Percentiles rank a stretch among this genome's conserved stretches.
Evolutionary conservation across 176 grass and related monocot species (phyloP).

Genomic region (Musa troglodytarum): DNA sequence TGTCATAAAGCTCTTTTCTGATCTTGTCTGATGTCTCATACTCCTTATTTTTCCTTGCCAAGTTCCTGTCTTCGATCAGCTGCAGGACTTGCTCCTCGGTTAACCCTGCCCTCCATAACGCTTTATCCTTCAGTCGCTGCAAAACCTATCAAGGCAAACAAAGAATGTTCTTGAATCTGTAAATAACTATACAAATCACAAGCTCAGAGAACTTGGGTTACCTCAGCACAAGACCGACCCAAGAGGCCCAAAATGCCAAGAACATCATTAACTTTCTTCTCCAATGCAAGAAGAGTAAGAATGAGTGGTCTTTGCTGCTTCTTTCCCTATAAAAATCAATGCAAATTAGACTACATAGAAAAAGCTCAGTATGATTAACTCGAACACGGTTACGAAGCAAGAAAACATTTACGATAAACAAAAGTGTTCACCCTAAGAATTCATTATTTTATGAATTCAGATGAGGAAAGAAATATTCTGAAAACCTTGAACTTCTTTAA

Average conservation of each 20-base stretch:
- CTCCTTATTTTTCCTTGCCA: slow-evolving; percentile 41
- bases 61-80: slow-evolving; percentile 33
- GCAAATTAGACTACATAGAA: slow-evolving; percentile 13
- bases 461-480: background rate
- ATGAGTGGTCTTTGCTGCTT: slow-evolving; percentile 47
- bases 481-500: slow-evolving; percentile 77
- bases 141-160: slow-evolving; percentile 31
- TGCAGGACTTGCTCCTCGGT: slow-evolving; percentile 26
- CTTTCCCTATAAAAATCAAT: slow-evolving; percentile 46
- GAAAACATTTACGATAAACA: background rate
- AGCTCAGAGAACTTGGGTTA: slow-evolving; percentile 10
- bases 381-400: background rate
- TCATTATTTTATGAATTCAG: background rate
- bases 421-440: slow-evolving; percentile 10
- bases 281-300: slow-evolving; percentile 47
- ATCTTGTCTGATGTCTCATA: slow-evolving; percentile 33
- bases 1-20: slow-evolving; percentile 34
- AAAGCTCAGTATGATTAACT: background rate
- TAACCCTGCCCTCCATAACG: slow-evolving; percentile 29
- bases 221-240: slow-evolving; percentile 44
- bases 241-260: slow-evolving; percentile 57
- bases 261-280: slow-evolving; percentile 48
- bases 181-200: slow-evolving; percentile 13
- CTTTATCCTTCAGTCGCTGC: slow-evolving; percentile 38
- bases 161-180: background rate